These are phyloP conservation scores for Hypericum androsaemum DNA, from an alignment of 345 rosid genomes.

Conservation along the genomic window DNA sequence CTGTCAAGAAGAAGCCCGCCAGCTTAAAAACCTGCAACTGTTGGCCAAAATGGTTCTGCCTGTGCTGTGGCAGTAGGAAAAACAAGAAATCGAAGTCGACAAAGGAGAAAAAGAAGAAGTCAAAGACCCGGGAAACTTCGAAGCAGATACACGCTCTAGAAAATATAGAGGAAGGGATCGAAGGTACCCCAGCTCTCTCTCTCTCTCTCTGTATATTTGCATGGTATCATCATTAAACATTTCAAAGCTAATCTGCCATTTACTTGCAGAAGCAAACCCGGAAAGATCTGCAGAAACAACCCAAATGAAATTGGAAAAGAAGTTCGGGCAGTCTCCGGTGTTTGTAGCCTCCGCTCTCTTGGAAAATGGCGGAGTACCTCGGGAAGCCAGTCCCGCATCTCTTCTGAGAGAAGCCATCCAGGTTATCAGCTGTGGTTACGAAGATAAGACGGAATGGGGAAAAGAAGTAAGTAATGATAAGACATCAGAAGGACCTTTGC, in stretches of 20 bases:
- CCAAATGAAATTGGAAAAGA: constrained; percentile 4
- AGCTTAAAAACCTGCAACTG: constrained; percentile 2
- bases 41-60: constrained; percentile 5
- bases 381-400: constrained; percentile 1
- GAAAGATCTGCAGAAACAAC: background rate
- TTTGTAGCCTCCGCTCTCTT: background rate
- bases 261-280: background rate
- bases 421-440: constrained; percentile 3
- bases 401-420: constrained; percentile 2
- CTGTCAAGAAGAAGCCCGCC: constrained; percentile 1
- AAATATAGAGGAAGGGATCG: constrained; percentile 1
- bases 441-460: constrained; percentile 1
- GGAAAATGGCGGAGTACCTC: constrained; percentile 4
- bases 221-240: background rate
- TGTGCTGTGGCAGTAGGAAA: background rate
- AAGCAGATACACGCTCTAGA: constrained; percentile 6
- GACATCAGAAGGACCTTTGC: background rate
- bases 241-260: background rate
- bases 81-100: background rate
- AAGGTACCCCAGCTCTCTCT: background rate
- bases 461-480: background rate
- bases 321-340: constrained; percentile 4
- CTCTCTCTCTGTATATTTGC: too few relatives aligned
- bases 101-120: background rate
- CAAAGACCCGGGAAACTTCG: constrained; percentile 1